Conservation (phyloP, 2,329 filamentous ascomycete genomes). For the Aspergillus awamori region DNA sequence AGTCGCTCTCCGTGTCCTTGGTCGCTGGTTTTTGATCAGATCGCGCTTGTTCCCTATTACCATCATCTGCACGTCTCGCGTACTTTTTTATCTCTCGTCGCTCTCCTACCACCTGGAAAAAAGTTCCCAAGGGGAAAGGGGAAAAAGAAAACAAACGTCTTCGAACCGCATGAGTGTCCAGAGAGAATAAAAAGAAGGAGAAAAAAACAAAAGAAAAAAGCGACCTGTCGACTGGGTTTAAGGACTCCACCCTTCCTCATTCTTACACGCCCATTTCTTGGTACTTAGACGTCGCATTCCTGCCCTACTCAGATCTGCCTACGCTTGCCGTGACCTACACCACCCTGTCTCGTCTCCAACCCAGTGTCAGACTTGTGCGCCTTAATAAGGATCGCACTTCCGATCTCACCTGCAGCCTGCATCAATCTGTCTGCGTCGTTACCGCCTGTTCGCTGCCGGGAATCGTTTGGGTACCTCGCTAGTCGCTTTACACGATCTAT, state of each 20-base stretch:
- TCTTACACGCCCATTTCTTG: slow-evolving; percentile 21
- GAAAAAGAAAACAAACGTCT: slow-evolving; percentile 8
- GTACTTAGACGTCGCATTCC: slow-evolving; percentile 31
- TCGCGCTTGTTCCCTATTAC: slow-evolving; percentile 19
- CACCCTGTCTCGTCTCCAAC: slow-evolving; percentile 20
- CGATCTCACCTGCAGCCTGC: slow-evolving; percentile 40
- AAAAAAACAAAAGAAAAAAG: slow-evolving; percentile 16
- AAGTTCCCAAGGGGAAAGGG: slow-evolving; percentile 8
- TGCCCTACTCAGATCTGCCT: slow-evolving; percentile 29
- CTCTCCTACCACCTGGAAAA: slow-evolving; percentile 13
- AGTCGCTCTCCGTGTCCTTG: slow-evolving; percentile 26
- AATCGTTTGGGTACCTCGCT: slow-evolving; percentile 25
- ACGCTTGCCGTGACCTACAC: slow-evolving; percentile 20
- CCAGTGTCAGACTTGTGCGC: slow-evolving; percentile 27
- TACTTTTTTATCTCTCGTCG: slow-evolving; percentile 3
- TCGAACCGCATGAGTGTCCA: slow-evolving; percentile 14
- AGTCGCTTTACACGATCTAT: slow-evolving; percentile 22
- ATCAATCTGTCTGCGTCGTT: slow-evolving; percentile 23
- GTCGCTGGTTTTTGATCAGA: slow-evolving; percentile 22
- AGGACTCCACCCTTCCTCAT: slow-evolving; percentile 23
- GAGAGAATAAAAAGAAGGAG: slow-evolving; percentile 11
- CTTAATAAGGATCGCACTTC: slow-evolving; percentile 41
- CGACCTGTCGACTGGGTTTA: slow-evolving; percentile 23
- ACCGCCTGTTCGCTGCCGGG: slow-evolving; percentile 31
- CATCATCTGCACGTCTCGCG: slow-evolving; percentile 19